Evolutionary conservation across 805 yeast genomes (phyloP).

Genomic region (Candida parachauliodes): DNA sequence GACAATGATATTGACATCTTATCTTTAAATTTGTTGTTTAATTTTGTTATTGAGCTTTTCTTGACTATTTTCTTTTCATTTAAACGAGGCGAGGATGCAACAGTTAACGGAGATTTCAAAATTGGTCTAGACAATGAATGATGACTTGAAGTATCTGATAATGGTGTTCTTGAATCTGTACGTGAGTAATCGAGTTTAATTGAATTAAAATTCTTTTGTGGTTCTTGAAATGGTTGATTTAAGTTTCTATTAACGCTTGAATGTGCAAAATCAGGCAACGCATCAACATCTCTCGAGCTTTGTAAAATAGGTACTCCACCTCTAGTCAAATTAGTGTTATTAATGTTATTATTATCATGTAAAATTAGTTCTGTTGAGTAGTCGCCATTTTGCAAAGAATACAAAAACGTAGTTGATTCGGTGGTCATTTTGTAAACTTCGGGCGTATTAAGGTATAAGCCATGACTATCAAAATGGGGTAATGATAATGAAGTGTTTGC

Average conservation of each 20-base stretch:
- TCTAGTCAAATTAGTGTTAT: no score
- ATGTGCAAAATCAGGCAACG: slow-evolving; percentile 21
- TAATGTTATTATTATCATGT: slow-evolving; percentile 1
- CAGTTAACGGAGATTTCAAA: not conserved
- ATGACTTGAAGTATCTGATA: not conserved
- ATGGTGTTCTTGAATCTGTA: no score
- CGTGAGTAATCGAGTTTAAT: no score
- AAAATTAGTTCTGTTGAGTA: slow-evolving; percentile 16
- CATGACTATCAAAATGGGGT: not conserved
- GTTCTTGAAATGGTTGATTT: not conserved
- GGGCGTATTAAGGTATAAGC: not conserved
- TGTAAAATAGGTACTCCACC: not conserved
- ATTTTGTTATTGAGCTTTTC: slow-evolving; percentile 16
- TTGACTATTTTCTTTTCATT: slow-evolving; percentile 9
- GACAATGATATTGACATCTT: slow-evolving; percentile 12
- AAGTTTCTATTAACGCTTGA: slow-evolving; percentile 1
- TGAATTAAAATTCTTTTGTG: not conserved
- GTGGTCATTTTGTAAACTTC: slow-evolving; percentile 1
- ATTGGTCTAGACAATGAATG: not conserved
- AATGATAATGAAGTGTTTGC: slow-evolving; percentile 1
- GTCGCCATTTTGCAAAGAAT: slow-evolving; percentile 2
- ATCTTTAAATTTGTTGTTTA: slow-evolving; percentile 15
- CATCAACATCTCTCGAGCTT: slow-evolving; percentile 2
- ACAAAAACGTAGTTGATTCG: slow-evolving; percentile 6
- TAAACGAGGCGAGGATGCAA: not conserved